Percentiles rank a stretch among this genome's conserved stretches.
Evolutionary conservation across 2,329 filamentous ascomycete species (phyloP).

Genomic region (Claviceps humidiphila): DNA sequence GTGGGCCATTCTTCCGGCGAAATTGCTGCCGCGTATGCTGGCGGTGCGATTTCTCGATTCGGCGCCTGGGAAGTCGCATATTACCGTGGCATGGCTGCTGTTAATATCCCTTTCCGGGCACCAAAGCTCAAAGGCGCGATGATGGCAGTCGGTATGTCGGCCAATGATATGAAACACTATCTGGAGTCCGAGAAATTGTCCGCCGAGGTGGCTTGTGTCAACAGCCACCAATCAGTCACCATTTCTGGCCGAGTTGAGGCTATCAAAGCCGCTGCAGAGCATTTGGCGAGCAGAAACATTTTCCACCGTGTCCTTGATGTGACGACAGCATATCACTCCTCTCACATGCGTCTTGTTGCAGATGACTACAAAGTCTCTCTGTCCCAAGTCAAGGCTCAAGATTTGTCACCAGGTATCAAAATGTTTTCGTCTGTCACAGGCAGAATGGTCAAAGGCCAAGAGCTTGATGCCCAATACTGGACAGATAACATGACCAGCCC

Average conservation of each 20-base stretch:
- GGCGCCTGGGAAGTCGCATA: slow-evolving; percentile 29
- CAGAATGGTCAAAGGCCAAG: slow-evolving; percentile 9
- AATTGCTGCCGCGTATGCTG: slow-evolving; percentile 31
- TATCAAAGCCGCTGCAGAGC: slow-evolving; percentile 18
- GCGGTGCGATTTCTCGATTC: slow-evolving; percentile 21
- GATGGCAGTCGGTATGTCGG: slow-evolving; percentile 26
- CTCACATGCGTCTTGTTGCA: slow-evolving; percentile 27
- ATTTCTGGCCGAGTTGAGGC: slow-evolving; percentile 26
- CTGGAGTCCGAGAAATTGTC: slow-evolving; percentile 11
- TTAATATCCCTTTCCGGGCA: slow-evolving; percentile 13
- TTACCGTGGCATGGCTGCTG: slow-evolving; percentile 24
- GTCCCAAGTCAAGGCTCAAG: slow-evolving; percentile 9
- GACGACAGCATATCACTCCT: slow-evolving; percentile 30
- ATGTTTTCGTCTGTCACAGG: slow-evolving; percentile 32
- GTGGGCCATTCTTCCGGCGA: slow-evolving; percentile 35
- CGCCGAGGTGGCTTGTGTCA: slow-evolving; percentile 29
- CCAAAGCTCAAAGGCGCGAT: slow-evolving; percentile 24
- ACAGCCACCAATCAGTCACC: slow-evolving; percentile 30
- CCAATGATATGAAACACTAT: slow-evolving; percentile 15
- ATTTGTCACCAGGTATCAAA: slow-evolving; percentile 7
- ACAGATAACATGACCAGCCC: slow-evolving; percentile 29
- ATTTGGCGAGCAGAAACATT: slow-evolving; percentile 18
- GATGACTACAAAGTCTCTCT: slow-evolving; percentile 22
- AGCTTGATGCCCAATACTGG: slow-evolving; percentile 30
- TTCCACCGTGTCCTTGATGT: slow-evolving; percentile 25